phyloP scores from a whole-genome alignment of 768 basidiomycete species.

The Boletus vinaceobasis region DNA sequence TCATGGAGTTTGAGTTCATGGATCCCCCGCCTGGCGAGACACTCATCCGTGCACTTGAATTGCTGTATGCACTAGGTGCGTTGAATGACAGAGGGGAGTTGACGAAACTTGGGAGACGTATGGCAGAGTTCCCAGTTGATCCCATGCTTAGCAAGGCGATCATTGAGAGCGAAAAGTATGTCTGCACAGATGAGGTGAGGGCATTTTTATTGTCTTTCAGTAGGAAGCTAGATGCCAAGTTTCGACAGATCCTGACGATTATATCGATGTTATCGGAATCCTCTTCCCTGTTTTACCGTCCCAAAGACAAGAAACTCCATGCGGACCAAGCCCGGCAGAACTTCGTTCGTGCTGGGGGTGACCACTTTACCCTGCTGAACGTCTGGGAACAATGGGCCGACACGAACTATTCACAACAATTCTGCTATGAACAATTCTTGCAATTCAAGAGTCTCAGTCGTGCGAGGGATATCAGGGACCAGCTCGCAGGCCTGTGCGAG shows the following conservation, averaged over 20 bases:
- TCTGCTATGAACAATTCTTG: slow-evolving; percentile 93
- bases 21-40: slow-evolving; percentile 98
- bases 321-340: slow-evolving; percentile 98
- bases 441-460: slow-evolving; percentile 94
- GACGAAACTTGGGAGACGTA: slow-evolving; percentile 93
- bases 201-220: background rate
- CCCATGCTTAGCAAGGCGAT: slow-evolving; percentile 97
- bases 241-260: slow-evolving; percentile 80
- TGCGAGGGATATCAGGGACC: slow-evolving; percentile 94
- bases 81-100: slow-evolving; percentile 95
- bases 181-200: slow-evolving; percentile 91
- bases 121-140: slow-evolving; percentile 99
- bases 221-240: background rate
- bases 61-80: slow-evolving; percentile 93
- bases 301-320: slow-evolving; percentile 97
- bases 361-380: slow-evolving; percentile 96
- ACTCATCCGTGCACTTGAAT: slow-evolving; percentile 88
- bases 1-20: slow-evolving; percentile 97
- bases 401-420: slow-evolving; percentile 94
- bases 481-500: slow-evolving; percentile 92
- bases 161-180: slow-evolving; percentile 90
- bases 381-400: slow-evolving; percentile 99
- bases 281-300: slow-evolving; percentile 90
- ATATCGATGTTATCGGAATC: slow-evolving; percentile 98
- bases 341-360: slow-evolving; percentile 92